Conservation (phyloP, 2,329 filamentous ascomycete genomes). For the Waltergamsia citrina region DNA sequence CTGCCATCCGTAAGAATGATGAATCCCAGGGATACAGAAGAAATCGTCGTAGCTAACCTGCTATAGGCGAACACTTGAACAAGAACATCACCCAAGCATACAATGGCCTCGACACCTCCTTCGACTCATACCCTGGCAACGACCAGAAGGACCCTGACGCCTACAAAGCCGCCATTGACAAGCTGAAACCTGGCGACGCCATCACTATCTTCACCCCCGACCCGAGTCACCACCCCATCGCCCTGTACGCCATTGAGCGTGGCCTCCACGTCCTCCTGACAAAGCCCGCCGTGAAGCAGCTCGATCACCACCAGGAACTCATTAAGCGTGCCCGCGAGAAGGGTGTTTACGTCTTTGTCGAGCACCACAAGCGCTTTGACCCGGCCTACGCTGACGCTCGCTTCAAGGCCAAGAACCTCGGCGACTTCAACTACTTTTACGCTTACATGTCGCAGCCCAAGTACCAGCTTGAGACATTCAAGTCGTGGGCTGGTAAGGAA, state of each 20-base stretch:
- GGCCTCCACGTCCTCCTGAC: constrained; percentile 87
- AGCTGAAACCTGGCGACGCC: constrained; percentile 70
- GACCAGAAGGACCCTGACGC: constrained; percentile 65
- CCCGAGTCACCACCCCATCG: constrained; percentile 86
- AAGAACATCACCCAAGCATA: constrained; percentile 85
- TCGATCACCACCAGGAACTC: constrained; percentile 70
- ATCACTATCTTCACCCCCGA: constrained; percentile 97
- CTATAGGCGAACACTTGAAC: constrained; percentile 64
- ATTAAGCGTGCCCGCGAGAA: constrained; percentile 62
- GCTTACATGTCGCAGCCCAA: constrained; percentile 93
- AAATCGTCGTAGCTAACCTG: too few relatives aligned
- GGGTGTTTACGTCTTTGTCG: constrained; percentile 83
- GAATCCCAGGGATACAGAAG: not conserved
- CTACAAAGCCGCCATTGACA: constrained; percentile 84
- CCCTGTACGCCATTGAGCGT: constrained; percentile 81
- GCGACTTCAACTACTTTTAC: constrained; percentile 98
- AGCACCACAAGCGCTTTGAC: constrained; percentile 96
- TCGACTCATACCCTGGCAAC: constrained; percentile 73
- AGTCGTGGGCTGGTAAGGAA: constrained; percentile 84
- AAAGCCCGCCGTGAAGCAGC: constrained; percentile 82
- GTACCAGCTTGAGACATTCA: constrained; percentile 87
- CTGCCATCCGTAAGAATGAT: constrained; percentile 65
- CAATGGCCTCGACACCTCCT: constrained; percentile 81
- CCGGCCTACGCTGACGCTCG: constrained; percentile 85
- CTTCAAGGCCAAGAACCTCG: constrained; percentile 64